Percentiles rank a stretch among this genome's conserved stretches.
Conservation (phyloP, 805 yeast species). For the Ogataea thermomethanolica region DNA sequence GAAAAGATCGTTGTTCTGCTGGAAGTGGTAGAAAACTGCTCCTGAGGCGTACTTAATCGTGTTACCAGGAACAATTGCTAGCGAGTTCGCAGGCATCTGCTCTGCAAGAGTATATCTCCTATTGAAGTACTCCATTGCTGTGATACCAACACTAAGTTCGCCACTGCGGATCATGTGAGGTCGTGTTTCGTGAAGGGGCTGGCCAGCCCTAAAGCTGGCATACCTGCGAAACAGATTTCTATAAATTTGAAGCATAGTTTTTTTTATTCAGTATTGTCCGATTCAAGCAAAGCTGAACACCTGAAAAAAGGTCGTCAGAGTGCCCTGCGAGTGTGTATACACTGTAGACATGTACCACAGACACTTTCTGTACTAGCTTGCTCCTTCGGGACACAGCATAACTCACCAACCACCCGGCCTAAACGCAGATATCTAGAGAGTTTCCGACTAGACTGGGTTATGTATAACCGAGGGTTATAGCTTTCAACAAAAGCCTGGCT, state of each 20-base stretch:
- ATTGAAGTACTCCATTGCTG: slow-evolving; percentile 75
- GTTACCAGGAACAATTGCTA: slow-evolving; percentile 74
- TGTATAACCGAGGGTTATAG: background rate
- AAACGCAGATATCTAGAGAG: too few relatives aligned
- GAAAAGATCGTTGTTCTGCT: slow-evolving; percentile 85
- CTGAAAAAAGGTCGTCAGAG: too few relatives aligned
- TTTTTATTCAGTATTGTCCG: background rate
- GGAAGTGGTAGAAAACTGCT: slow-evolving; percentile 86
- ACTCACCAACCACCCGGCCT: background rate
- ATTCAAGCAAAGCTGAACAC: background rate
- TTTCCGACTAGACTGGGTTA: too few relatives aligned
- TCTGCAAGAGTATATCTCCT: slow-evolving; percentile 62
- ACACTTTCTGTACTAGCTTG: too few relatives aligned
- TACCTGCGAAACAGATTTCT: slow-evolving; percentile 4
- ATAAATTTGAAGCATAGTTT: slow-evolving; percentile 6
- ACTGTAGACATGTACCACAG: too few relatives aligned
- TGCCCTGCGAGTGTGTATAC: too few relatives aligned
- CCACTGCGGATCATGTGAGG: slow-evolving; percentile 73
- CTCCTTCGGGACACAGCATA: background rate
- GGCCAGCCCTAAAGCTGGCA: slow-evolving; percentile 52
- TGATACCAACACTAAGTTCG: slow-evolving; percentile 82
- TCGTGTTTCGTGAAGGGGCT: slow-evolving; percentile 82
- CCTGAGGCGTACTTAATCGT: slow-evolving; percentile 79
- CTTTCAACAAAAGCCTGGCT: slow-evolving; percentile 19
- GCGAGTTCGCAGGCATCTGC: slow-evolving; percentile 55